These are phyloP conservation scores for Colletotrichum tropicicola DNA, from an alignment of 2,329 filamentous ascomycete species.

Conservation along the genomic window DNA sequence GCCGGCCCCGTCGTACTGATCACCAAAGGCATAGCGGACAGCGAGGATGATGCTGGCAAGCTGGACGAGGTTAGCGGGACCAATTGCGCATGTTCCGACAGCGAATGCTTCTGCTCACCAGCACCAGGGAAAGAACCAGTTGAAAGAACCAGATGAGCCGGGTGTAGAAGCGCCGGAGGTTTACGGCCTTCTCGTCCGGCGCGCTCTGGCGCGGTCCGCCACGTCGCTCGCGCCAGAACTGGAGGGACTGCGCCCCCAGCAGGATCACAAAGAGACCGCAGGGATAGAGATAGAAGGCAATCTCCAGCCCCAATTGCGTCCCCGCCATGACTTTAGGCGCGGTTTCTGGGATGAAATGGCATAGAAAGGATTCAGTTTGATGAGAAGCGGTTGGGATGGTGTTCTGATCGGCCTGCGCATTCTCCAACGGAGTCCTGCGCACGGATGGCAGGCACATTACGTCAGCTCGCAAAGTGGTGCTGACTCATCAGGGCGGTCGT, in stretches of 20 bases:
- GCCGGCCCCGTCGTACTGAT: slow-evolving; percentile 35
- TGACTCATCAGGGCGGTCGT: no score
- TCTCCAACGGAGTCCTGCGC: slow-evolving; percentile 14
- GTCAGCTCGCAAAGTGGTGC: no score
- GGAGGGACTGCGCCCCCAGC: slow-evolving; percentile 44
- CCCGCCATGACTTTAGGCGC: slow-evolving; percentile 40
- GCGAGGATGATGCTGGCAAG: slow-evolving; percentile 44
- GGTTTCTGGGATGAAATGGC: neutral
- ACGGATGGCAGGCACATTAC: neutral
- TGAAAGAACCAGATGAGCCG: slow-evolving; percentile 47
- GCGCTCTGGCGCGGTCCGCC: slow-evolving; percentile 36
- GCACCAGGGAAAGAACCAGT: slow-evolving; percentile 39
- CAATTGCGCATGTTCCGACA: neutral
- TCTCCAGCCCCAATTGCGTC: slow-evolving; percentile 44
- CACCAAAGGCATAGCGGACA: slow-evolving; percentile 41
- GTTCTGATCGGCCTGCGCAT: slow-evolving; percentile 2
- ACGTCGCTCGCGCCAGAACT: slow-evolving; percentile 45
- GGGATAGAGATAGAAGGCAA: slow-evolving; percentile 52
- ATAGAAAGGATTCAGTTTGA: neutral
- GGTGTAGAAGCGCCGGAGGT: slow-evolving; percentile 40
- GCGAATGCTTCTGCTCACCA: slow-evolving; percentile 27
- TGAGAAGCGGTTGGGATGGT: neutral
- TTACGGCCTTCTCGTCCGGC: slow-evolving; percentile 35
- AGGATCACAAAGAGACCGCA: slow-evolving; percentile 47
- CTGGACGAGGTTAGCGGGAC: neutral